These are phyloP conservation scores for Mycena leptocephala DNA, from an alignment of 768 basidiomycete species.

Conservation along the genomic window DNA sequence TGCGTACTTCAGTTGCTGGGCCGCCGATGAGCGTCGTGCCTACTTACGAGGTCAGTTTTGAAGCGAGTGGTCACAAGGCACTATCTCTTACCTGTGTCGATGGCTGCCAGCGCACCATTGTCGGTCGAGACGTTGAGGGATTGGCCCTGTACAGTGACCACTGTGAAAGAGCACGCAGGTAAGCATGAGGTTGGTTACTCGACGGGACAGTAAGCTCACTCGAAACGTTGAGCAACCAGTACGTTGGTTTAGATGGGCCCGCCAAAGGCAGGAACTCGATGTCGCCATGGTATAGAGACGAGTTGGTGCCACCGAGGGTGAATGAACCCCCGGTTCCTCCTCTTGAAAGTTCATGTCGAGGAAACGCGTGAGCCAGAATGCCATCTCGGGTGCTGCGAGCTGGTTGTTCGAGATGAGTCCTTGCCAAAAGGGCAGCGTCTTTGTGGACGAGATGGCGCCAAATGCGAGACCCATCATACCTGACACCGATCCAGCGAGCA, in stretches of 20 bases:
- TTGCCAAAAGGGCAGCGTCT: conserved; percentile 78
- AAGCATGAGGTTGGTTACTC: background rate
- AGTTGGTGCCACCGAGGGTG: conserved; percentile 79
- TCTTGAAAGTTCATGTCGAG: conserved; percentile 47
- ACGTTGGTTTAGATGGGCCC: conserved; percentile 52
- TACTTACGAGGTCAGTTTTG: too few species aligned
- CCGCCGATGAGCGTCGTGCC: conserved; percentile 77
- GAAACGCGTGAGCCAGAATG: conserved; percentile 76
- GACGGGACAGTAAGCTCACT: conserved; percentile 48
- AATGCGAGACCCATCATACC: conserved; percentile 89
- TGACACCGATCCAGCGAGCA: too few species aligned
- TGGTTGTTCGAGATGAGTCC: conserved; percentile 58
- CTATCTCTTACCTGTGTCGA: too few species aligned
- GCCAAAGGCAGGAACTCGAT: conserved; percentile 77
- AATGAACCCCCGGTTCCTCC: conserved; percentile 75
- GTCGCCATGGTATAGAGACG: conserved; percentile 72
- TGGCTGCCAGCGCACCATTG: conserved; percentile 50
- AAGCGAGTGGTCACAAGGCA: too few species aligned
- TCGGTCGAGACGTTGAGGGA: conserved; percentile 60
- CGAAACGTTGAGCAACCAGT: conserved; percentile 74
- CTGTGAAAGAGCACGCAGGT: conserved; percentile 50
- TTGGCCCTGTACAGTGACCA: conserved; percentile 73
- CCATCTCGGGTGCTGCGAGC: conserved; percentile 69
- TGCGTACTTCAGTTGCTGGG: conserved; percentile 71
- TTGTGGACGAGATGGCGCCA: conserved; percentile 68